These are phyloP conservation scores for Coprinellus micaceus DNA, from an alignment of 768 basidiomycete species.

Conservation along the genomic window DNA sequence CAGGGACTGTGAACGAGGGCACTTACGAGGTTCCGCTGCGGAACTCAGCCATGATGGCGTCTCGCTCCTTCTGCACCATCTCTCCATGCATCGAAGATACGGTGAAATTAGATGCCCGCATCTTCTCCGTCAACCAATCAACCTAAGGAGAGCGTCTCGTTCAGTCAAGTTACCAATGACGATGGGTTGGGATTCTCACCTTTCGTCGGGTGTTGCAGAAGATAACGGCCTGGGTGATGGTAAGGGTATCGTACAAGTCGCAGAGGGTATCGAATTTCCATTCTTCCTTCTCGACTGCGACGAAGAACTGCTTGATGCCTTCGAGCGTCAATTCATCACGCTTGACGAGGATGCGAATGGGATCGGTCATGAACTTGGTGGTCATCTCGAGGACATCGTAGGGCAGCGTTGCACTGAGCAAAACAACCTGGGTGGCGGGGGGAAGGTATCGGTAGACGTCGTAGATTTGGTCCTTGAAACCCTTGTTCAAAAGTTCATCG, in stretches of 20 bases:
- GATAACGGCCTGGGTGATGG: slow-evolving; percentile 98
- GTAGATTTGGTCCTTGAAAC: slow-evolving; percentile 99
- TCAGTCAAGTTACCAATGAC: too few species aligned
- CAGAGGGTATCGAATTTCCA: slow-evolving; percentile 99
- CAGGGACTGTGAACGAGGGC: slow-evolving; percentile 7
- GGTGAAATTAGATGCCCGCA: slow-evolving; percentile 98
- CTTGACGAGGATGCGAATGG: slow-evolving; percentile 96
- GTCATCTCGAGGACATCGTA: slow-evolving; percentile 99
- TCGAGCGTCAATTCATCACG: slow-evolving; percentile 98
- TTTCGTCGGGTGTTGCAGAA: slow-evolving; percentile 98
- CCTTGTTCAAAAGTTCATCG: slow-evolving; percentile 94
- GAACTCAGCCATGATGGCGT: slow-evolving; percentile 97
- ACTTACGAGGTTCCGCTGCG: slow-evolving; percentile 85
- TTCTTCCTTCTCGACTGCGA: slow-evolving; percentile 98
- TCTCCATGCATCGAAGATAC: slow-evolving; percentile 96
- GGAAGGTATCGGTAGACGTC: slow-evolving; percentile 98
- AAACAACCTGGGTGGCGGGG: slow-evolving; percentile 93
- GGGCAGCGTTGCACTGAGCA: slow-evolving; percentile 93
- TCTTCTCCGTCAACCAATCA: slow-evolving; percentile 98
- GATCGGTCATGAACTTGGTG: slow-evolving; percentile 99
- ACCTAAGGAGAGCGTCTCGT: slow-evolving; percentile 58
- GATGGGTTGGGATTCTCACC: slow-evolving; percentile 52
- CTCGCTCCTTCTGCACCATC: slow-evolving; percentile 93
- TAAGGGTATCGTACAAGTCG: slow-evolving; percentile 96
- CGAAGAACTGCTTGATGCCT: slow-evolving; percentile 95